Base-by-base conservation (phyloP, 331 rosid species). In the Spiraea crenata region DNA sequence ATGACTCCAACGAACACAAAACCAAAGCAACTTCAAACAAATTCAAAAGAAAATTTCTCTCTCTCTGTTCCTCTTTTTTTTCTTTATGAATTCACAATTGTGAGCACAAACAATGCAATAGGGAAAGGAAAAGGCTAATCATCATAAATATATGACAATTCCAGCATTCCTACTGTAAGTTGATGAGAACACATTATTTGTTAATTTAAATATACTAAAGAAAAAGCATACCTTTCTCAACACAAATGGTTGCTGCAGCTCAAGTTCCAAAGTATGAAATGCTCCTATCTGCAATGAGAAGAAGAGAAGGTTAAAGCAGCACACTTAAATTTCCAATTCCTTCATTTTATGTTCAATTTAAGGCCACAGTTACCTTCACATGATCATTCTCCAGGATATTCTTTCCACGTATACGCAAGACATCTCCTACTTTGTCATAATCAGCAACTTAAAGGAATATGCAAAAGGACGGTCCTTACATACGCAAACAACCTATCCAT, bases 251-350 rank as follows among this genome's bases (percentile, higher is more conserved):
- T 96, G 87, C 57, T 93, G 92, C 70, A 84, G 82, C 79, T 91
- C 99, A n/a, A 93, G 91, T 74, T 93, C 99, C 76, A 93, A 80
- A 72, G 99, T 93, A 82, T 93, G 97, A 76, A 80, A 91, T 56
- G 95, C 96, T 74, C 99, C 99, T 10, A 91, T 85, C 99, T 93
- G 86, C 78, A 82, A 38, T 70, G 38, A 74, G 70, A 65, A 51
- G 65, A 65, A 40, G 14, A 81, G 17, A 74, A 76, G n/a, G 65
- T 44, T 3, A 70, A 75, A 45, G 47, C 6, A 40, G 51, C 49
- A 77, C 34, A 48, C 11, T 20, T 31, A 48, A 0, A 57, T 20
- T 17, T 14, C 39, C 9, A 20, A 38, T 19, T 20, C 6, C 47
- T 14, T 37, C 5, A 9, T 55, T 11, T 40, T 5, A 42, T 71